A percentile compares a stretch with the other conserved stretches of the same genome.
Evolutionary conservation across 495 filamentous ascomycete genomes (phyloP).

Genomic region (Aspergillus homomorphus): DNA sequence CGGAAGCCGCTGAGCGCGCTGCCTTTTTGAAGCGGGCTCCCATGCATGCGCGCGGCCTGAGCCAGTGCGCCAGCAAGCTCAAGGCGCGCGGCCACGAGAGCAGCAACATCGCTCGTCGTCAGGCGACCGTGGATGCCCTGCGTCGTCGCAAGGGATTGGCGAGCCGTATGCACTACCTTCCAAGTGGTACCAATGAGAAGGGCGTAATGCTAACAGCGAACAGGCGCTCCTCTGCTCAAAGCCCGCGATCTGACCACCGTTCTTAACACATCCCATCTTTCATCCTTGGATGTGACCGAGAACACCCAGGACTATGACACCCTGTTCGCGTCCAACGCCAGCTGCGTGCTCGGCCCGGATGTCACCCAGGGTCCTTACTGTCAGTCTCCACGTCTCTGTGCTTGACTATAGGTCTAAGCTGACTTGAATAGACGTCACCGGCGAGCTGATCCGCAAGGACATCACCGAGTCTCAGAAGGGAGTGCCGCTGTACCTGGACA

Average conservation of each 20-base stretch:
- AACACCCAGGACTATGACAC: conserved; percentile 40
- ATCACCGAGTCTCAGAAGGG: conserved; percentile 54
- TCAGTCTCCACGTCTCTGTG: neutral
- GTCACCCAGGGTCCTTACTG: conserved; percentile 59
- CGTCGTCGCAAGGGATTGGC: conserved; percentile 24
- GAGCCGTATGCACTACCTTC: conserved; percentile 15
- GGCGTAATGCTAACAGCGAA: conserved; percentile 16
- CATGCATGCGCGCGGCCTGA: conserved; percentile 37
- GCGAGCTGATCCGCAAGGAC: conserved; percentile 54
- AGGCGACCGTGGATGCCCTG: conserved; percentile 28
- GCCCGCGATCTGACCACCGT: conserved; percentile 7
- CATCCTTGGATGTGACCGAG: conserved; percentile 13
- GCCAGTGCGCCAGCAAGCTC: conserved; percentile 48
- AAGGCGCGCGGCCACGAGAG: conserved; percentile 47
- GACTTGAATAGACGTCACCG: conserved; percentile 33
- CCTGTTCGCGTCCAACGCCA: conserved; percentile 52
- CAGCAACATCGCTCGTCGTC: conserved; percentile 44
- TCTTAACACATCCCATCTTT: conserved; percentile 2
- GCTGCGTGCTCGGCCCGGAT: conserved; percentile 55
- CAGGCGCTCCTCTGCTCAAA: conserved; percentile 31
- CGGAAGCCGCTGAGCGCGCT: conserved; percentile 45
- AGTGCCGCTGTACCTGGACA: conserved; percentile 56
- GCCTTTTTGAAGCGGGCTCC: conserved; percentile 34
- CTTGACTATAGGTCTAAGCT: neutral
- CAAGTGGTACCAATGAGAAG: neutral